These are phyloP conservation scores for Solanum ossicruentum DNA, from an alignment of 257 asterid species.

Conservation along the genomic window DNA sequence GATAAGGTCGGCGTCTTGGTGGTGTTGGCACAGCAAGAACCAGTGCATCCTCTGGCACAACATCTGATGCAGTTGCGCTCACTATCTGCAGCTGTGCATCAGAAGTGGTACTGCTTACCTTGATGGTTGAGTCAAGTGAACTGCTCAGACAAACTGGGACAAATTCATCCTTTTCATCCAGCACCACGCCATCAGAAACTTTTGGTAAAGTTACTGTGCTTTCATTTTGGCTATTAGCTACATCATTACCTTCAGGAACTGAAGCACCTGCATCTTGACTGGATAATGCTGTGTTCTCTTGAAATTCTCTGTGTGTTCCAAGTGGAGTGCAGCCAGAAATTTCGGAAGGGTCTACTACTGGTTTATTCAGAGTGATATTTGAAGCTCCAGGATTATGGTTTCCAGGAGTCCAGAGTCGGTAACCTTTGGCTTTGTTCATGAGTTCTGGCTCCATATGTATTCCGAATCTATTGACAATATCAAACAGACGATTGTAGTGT, in stretches of 20 bases:
- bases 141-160: conserved; percentile 22
- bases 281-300: conserved; percentile 24
- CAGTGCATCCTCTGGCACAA: conserved; percentile 15
- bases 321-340: conserved; percentile 20
- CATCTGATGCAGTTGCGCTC: conserved; percentile 12
- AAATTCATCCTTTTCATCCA: conserved; percentile 19
- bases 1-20: conserved; percentile 38
- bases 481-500: conserved; percentile 48
- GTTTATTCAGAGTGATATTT: conserved; percentile 11
- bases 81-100: conserved; percentile 20
- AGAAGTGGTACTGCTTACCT: conserved; percentile 18
- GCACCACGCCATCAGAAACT: conserved; percentile 19
- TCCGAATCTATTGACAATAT: conserved; percentile 52
- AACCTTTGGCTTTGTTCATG: conserved; percentile 43
- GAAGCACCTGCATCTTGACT: conserved; percentile 23
- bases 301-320: conserved; percentile 9
- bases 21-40: conserved; percentile 23
- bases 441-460: conserved; percentile 55
- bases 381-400: conserved; percentile 40
- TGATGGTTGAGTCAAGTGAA: conserved; percentile 20
- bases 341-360: conserved; percentile 14
- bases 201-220: conserved; percentile 18
- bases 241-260: conserved; percentile 20
- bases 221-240: conserved; percentile 13
- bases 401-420: conserved; percentile 72